Evolutionary conservation across 805 yeast genomes (phyloP), one percentile per base, ranked within the genome.

Genomic region (Candida tibetensis): DNA sequence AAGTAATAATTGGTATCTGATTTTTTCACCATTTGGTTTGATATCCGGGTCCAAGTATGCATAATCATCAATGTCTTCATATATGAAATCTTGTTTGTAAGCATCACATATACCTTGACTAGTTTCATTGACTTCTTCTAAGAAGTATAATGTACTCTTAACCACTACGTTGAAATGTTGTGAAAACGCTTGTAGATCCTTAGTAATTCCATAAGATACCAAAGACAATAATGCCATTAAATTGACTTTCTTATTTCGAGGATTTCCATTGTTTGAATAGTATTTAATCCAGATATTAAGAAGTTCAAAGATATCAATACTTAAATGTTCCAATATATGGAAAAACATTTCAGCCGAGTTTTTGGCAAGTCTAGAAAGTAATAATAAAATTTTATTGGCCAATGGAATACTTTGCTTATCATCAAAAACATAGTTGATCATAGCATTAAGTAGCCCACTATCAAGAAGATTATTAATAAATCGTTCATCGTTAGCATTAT

Each of bases 81-180:
- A 69, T 4, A 58, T 45, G 36, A 56, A 57, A 43, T 66, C 69
- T 33, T 58, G 64, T 19, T 53, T 52, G 46, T 69, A 69, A 12
- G 59, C 64, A 31, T 58, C 62, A 35, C 71, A 63, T 5, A 47
- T 45, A 0, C 72, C 73, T 4, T 49, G 46, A 4, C 35, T 45
- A 7, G 53, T 45, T 53, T 90, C 97, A 40, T 80, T 76, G 10
- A 84, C 71, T 53, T 88, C 95, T 49, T 90, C 96, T 34, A 86
- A 55, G 42, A 83, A 70, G 35, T 73, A 47, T 15, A 71, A 62
- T 2, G 60, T 37, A n/a, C 55, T 54, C 34, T 66, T 60, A 27
- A 67, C 50, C 12, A 18, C 15, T 4, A 35, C 38, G n/a, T 17
- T 30, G 19, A 14, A 35, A 10, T 7, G 25, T 8, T 46, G 61